Percentiles rank a stretch among this genome's conserved stretches.
Evolutionary conservation across 2,329 filamentous ascomycete genomes (phyloP).

Genomic region (Alternaria conjuncta): DNA sequence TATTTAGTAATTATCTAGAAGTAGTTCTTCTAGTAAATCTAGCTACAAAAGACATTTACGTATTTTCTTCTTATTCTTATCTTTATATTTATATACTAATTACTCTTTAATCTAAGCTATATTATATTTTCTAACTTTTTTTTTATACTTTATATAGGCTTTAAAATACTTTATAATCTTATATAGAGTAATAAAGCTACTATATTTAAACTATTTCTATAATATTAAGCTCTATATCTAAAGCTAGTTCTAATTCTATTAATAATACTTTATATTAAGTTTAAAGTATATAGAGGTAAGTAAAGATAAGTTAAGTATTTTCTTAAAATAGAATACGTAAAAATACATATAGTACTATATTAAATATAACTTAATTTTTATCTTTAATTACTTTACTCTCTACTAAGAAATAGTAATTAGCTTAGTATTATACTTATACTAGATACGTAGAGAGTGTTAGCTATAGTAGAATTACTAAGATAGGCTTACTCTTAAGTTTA

Average conservation of each 20-base stretch:
- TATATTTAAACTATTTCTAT: background rate
- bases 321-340: background rate
- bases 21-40: background rate
- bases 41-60: background rate
- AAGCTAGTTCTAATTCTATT: background rate
- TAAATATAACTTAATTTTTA: background rate
- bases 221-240: background rate
- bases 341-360: background rate
- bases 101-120: background rate
- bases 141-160: background rate
- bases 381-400: background rate
- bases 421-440: background rate
- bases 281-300: background rate
- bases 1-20: background rate
- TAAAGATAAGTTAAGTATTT: background rate
- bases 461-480: background rate
- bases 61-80: background rate
- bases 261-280: background rate
- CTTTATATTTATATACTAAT: background rate
- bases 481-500: background rate
- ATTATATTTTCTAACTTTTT: background rate
- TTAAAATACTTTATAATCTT: background rate
- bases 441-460: background rate
- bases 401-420: background rate
- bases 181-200: background rate